These are phyloP conservation scores for Zea mays DNA, from an alignment of 176 grass and related monocot species.

Conservation along the genomic window Zm-B73-REFERENCE-NAM-5.0 NC_050098.1:149210501-149211000, in stretches of 20 bases:
- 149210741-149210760: neutral
- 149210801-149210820: constrained; percentile 34
- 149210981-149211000: constrained; percentile 42
- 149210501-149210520: constrained; percentile 27
- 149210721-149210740: constrained; percentile 10
- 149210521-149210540: constrained; percentile 30
- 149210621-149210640: neutral
- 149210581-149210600: constrained; percentile 3
- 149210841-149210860: constrained; percentile 43
- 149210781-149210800: neutral
- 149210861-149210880: constrained; percentile 37
- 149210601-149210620: neutral
- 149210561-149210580: constrained; percentile 28
- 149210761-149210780: constrained; percentile 15
- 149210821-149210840: neutral
- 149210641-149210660: constrained; percentile 12
- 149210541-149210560: neutral
- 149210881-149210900: constrained; percentile 14
- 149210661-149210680: constrained; percentile 12
- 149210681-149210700: neutral
- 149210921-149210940: constrained; percentile 7
- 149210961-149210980: constrained; percentile 8
- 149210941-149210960: constrained; percentile 25
- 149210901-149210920: constrained; percentile 33
- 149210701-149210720: constrained; percentile 8